Evolutionary conservation across 1,139 yeast species (phyloP).

Genomic region (Zygosaccharomyces pseudobailii): DNA sequence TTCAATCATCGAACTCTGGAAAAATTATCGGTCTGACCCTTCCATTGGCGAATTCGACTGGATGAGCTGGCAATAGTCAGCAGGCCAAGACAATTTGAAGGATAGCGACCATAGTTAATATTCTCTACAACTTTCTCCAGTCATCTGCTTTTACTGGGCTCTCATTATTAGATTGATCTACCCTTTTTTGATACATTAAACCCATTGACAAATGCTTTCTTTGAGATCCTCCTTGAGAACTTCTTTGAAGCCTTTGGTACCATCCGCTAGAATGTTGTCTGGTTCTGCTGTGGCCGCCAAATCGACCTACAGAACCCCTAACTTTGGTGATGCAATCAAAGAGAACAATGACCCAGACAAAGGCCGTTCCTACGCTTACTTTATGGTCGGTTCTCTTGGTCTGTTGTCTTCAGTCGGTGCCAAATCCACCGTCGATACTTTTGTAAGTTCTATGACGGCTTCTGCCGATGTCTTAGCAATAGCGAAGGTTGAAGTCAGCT

Average conservation of each 20-base stretch:
- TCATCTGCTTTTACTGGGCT: background rate
- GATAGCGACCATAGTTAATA: background rate
- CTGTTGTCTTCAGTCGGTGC: slow-evolving; percentile 94
- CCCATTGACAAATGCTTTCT: slow-evolving; percentile 12
- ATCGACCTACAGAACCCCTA: slow-evolving; percentile 89
- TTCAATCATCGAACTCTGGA: background rate
- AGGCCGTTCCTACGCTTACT: slow-evolving; percentile 84
- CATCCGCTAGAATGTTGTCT: slow-evolving; percentile 40
- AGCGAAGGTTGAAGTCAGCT: slow-evolving; percentile 98
- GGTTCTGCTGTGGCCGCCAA: slow-evolving; percentile 50
- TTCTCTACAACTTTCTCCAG: background rate
- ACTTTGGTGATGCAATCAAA: slow-evolving; percentile 78
- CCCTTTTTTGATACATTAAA: background rate
- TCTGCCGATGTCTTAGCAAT: slow-evolving; percentile 98
- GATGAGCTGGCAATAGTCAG: background rate
- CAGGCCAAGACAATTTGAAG: background rate
- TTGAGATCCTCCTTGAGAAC: slow-evolving; percentile 24
- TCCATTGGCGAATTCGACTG: background rate
- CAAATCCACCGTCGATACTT: slow-evolving; percentile 94
- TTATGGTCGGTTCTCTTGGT: slow-evolving; percentile 98
- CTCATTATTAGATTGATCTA: background rate
- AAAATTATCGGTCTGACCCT: background rate
- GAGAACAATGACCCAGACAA: slow-evolving; percentile 62
- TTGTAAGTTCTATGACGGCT: slow-evolving; percentile 90
- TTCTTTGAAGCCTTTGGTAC: slow-evolving; percentile 12